Evolutionary conservation across 2,329 filamentous ascomycete genomes (phyloP).

Genomic region (Calonectria leucothoes): DNA sequence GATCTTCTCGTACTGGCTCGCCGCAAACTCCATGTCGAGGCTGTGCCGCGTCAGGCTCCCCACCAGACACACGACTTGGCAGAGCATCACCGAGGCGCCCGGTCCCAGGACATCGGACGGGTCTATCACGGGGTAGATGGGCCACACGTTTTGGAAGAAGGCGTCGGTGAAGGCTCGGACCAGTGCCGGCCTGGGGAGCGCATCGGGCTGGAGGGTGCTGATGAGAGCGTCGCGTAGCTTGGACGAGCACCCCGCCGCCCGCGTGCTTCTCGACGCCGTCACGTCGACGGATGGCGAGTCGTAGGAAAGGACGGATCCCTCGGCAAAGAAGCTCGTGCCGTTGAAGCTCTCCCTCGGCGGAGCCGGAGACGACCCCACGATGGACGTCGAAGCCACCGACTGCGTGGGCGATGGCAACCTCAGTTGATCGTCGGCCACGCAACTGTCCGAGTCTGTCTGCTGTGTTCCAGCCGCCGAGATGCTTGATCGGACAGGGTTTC

Average conservation of each 20-base stretch:
- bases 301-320: neutral
- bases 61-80: conserved; percentile 13
- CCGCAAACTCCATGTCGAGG: neutral
- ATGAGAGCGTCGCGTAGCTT: neutral
- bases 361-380: neutral
- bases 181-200: conserved; percentile 1
- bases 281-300: neutral
- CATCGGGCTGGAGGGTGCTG: neutral
- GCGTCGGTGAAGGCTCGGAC: conserved; percentile 4
- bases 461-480: neutral
- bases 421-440: neutral
- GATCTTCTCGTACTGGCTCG: conserved; percentile 11
- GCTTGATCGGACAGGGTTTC: neutral
- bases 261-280: neutral
- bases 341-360: neutral
- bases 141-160: conserved; percentile 3
- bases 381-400: neutral
- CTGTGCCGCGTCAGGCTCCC: conserved; percentile 8
- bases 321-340: neutral
- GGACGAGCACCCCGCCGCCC: neutral
- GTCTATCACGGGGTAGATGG: conserved; percentile 3
- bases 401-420: neutral
- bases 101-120: neutral
- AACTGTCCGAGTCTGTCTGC: neutral
- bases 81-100: neutral